Conservation (phyloP, 2,329 filamentous ascomycete species). For the Paecilomyces sp. region DNA sequence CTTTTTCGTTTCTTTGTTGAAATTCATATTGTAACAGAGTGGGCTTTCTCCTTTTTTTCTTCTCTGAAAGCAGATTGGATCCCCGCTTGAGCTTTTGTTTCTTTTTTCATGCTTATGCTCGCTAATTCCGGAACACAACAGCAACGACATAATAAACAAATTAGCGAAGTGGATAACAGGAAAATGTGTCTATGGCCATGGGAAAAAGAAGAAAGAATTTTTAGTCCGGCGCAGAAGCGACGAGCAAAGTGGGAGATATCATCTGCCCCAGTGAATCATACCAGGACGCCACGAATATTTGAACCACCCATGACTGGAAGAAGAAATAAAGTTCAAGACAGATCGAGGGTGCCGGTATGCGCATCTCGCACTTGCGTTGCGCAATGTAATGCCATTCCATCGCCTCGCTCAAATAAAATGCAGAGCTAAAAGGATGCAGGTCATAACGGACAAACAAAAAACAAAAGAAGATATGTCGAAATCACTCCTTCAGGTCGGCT, state of each 20-base stretch:
- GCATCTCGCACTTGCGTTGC: conserved; percentile 13
- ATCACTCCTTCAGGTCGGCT: conserved; percentile 43
- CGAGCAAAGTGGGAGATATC: conserved; percentile 19
- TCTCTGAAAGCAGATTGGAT: conserved; percentile 2
- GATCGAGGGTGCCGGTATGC: conserved; percentile 17
- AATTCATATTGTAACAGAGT: neutral
- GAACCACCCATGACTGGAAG: conserved; percentile 16
- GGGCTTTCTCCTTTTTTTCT: neutral
- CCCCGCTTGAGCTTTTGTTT: conserved; percentile 13
- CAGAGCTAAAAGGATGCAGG: conserved; percentile 15
- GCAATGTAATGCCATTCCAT: conserved; percentile 16
- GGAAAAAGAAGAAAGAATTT: conserved; percentile 14
- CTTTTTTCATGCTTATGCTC: conserved; percentile 22
- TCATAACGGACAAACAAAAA: conserved; percentile 11
- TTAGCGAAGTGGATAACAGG: conserved; percentile 7
- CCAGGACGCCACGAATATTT: conserved; percentile 29
- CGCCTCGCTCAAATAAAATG: conserved; percentile 13
- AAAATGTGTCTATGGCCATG: conserved; percentile 26
- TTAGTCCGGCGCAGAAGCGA: conserved; percentile 21
- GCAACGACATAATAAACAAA: conserved; percentile 1
- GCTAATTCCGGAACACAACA: conserved; percentile 17
- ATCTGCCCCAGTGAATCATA: conserved; percentile 23
- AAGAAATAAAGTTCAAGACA: conserved; percentile 4
- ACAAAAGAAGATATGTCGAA: conserved; percentile 11
- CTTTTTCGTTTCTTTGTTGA: neutral